Evolutionary conservation across 1,284 basidiomycete species (phyloP).

Genomic region (Tranzscheliella williamsii): DNA sequence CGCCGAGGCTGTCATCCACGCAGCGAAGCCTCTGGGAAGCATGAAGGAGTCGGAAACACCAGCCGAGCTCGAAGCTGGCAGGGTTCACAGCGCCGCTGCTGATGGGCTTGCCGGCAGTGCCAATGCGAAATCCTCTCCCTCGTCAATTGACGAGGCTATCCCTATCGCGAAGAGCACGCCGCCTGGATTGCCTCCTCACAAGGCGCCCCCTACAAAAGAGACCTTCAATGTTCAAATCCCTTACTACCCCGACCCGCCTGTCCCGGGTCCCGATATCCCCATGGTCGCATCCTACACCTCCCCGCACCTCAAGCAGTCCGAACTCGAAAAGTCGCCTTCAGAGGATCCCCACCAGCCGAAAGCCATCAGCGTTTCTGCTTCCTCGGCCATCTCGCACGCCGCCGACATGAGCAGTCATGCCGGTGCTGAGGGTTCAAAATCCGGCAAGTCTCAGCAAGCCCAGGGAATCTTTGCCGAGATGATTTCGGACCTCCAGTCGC

Average conservation of each 20-base stretch:
- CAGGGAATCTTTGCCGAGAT: conserved; percentile 34
- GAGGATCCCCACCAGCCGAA: conserved; percentile 14
- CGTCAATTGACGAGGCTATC: conserved; percentile 8
- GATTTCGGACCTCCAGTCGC: conserved; percentile 21
- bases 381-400: conserved; percentile 32
- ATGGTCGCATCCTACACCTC: conserved; percentile 47
- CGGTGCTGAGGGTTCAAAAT: background rate
- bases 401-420: conserved; percentile 23
- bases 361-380: conserved; percentile 39
- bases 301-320: conserved; percentile 20
- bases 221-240: conserved; percentile 52
- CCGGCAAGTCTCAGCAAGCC: conserved; percentile 3
- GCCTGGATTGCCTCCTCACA: conserved; percentile 45
- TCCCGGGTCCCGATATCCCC: conserved; percentile 37
- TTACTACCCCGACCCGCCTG: conserved; percentile 41
- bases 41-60: conserved; percentile 39
- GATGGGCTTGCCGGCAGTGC: conserved; percentile 29
- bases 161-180: conserved; percentile 36
- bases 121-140: conserved; percentile 29
- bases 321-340: conserved; percentile 6
- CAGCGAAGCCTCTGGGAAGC: conserved; percentile 30
- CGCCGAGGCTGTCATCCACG: conserved; percentile 22
- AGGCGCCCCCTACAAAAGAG: conserved; percentile 33
- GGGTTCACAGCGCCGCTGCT: conserved; percentile 38
- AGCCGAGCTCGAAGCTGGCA: conserved; percentile 38